Conservation (phyloP, 1,284 basidiomycete species). For the Cutaneotrichosporon curvatum region DNA sequence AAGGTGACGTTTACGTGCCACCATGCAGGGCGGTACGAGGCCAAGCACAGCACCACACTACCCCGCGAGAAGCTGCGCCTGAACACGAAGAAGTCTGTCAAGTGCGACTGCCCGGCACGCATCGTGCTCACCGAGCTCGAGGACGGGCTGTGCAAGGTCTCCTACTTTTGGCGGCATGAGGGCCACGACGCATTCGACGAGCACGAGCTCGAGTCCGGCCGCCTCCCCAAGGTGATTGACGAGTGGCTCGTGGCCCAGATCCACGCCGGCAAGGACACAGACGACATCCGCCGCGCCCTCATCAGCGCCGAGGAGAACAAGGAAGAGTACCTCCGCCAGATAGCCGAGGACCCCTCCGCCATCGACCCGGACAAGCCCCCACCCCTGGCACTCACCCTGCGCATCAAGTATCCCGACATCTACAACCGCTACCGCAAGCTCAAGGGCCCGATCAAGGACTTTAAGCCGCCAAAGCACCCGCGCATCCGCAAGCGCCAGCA, state of each 20-base stretch:
- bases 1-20: constrained; percentile 45
- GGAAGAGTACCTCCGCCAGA: constrained; percentile 28
- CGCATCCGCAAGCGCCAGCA: constrained; percentile 6
- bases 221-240: constrained; percentile 38
- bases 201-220: constrained; percentile 30
- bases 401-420: constrained; percentile 44
- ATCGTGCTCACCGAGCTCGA: constrained; percentile 38
- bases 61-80: constrained; percentile 35
- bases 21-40: constrained; percentile 38
- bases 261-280: constrained; percentile 32
- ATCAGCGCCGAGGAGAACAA: constrained; percentile 37
- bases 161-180: constrained; percentile 41
- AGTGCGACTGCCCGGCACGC: constrained; percentile 38
- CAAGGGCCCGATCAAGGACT: constrained; percentile 37
- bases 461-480: constrained; percentile 26
- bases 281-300: constrained; percentile 34
- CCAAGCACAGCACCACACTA: constrained; percentile 33
- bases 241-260: constrained; percentile 41
- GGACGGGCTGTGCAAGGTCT: constrained; percentile 31
- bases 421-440: constrained; percentile 44
- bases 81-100: constrained; percentile 44
- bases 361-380: constrained; percentile 34
- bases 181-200: constrained; percentile 42
- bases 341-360: constrained; percentile 29
- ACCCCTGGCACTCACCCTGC: constrained; percentile 30